Evolutionary conservation across 2,329 filamentous ascomycete species (phyloP).

Genomic region (Cercospora sp.): DNA sequence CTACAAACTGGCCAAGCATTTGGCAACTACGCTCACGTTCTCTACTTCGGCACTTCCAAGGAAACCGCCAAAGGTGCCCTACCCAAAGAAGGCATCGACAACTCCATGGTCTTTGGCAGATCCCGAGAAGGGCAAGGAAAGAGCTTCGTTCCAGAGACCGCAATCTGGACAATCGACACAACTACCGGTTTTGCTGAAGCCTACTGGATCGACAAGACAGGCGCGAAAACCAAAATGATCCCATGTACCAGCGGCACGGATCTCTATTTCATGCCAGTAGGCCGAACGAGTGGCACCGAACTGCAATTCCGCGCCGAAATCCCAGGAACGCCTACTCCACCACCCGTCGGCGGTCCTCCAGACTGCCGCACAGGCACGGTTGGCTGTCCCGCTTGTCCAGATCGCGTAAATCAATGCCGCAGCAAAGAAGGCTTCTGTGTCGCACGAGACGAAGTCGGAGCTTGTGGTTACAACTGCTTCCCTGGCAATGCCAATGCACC

Average conservation of each 20-base stretch:
- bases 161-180: slow-evolving; percentile 1
- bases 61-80: not conserved
- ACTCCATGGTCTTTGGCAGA: not conserved
- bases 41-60: not conserved
- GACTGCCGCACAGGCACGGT: not conserved
- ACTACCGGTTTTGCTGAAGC: not conserved
- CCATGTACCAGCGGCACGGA: not conserved
- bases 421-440: not conserved
- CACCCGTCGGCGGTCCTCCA: not conserved
- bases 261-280: not conserved
- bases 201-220: not conserved
- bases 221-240: not conserved
- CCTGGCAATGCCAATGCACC: not conserved
- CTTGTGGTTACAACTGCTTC: slow-evolving; percentile 2
- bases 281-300: not conserved
- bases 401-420: not conserved
- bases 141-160: not conserved
- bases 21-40: not conserved
- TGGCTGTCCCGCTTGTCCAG: not conserved
- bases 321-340: not conserved
- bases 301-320: not conserved
- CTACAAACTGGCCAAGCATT: not conserved
- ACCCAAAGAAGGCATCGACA: not conserved
- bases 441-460: slow-evolving; percentile 1
- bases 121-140: not conserved